These are phyloP conservation scores for Aspergillus nanangensis DNA, from an alignment of 495 filamentous ascomycete genomes.

Conservation along the genomic window DNA sequence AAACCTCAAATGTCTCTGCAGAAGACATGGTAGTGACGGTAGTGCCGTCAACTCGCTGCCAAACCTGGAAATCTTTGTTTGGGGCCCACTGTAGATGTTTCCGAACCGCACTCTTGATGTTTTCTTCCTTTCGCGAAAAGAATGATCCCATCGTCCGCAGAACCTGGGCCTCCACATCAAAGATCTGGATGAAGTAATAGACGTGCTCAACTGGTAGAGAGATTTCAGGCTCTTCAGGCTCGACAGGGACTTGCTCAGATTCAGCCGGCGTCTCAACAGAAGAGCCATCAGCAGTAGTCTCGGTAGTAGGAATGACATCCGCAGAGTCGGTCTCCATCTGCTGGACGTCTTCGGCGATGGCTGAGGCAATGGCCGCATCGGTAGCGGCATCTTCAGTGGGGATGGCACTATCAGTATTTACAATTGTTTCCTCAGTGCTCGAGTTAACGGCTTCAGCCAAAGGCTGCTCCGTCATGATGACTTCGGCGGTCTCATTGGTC, in stretches of 20 bases:
- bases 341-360: constrained; percentile 19
- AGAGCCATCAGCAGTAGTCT: constrained; percentile 1
- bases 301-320: background rate
- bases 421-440: too few species aligned
- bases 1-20: constrained; percentile 34
- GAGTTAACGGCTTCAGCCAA: too few species aligned
- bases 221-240: constrained; percentile 12
- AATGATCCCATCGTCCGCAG: constrained; percentile 50
- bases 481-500: too few species aligned
- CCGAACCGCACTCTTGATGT: constrained; percentile 40
- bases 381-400: constrained; percentile 12
- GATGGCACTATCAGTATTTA: constrained; percentile 1
- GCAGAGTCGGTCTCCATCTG: constrained; percentile 10
- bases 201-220: constrained; percentile 31
- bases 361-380: constrained; percentile 21
- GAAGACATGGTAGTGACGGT: constrained; percentile 36
- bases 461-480: too few species aligned
- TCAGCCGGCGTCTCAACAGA: constrained; percentile 8
- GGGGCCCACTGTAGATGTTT: constrained; percentile 34
- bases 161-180: constrained; percentile 44
- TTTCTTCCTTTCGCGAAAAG: constrained; percentile 39
- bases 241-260: background rate
- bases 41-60: constrained; percentile 39
- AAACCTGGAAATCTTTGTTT: constrained; percentile 40
- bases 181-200: constrained; percentile 49